A percentile compares a stretch with the other conserved stretches of the same genome.
Conservation (phyloP, 1,284 basidiomycete genomes). For the Malassezia pachydermatis region DNA sequence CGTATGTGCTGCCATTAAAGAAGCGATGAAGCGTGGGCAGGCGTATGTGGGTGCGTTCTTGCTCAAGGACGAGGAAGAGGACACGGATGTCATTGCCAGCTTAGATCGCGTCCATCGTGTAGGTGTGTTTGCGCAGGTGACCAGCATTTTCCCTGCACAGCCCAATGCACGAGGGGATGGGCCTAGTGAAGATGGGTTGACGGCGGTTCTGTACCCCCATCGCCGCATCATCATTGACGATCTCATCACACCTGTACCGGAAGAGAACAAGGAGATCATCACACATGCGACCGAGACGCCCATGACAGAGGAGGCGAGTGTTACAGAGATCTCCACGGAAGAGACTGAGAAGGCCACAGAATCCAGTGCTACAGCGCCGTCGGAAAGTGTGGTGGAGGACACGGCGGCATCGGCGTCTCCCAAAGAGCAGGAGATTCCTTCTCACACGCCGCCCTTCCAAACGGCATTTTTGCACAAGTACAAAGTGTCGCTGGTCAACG, state of each 20-base stretch:
- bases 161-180: slow-evolving; percentile 30
- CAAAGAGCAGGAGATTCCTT: slow-evolving; percentile 21
- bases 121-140: slow-evolving; percentile 95
- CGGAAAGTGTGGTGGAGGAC: neutral
- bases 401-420: neutral
- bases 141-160: slow-evolving; percentile 65
- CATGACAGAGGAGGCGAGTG: neutral
- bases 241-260: slow-evolving; percentile 50
- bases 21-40: slow-evolving; percentile 91
- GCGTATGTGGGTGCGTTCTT: slow-evolving; percentile 96
- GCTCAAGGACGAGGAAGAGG: slow-evolving; percentile 84
- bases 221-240: slow-evolving; percentile 82
- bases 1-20: slow-evolving; percentile 88
- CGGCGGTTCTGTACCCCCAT: slow-evolving; percentile 90
- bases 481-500: slow-evolving; percentile 78
- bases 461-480: slow-evolving; percentile 85
- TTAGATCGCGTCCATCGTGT: slow-evolving; percentile 80
- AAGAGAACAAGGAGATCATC: neutral
- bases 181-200: slow-evolving; percentile 71
- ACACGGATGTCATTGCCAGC: slow-evolving; percentile 84
- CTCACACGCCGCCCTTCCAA: slow-evolving; percentile 55
- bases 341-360: neutral
- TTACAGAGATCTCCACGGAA: neutral
- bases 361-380: neutral
- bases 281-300: neutral